Conservation (phyloP, 1,139 yeast genomes). For the Schizosaccharomyces versatilis region DNA sequence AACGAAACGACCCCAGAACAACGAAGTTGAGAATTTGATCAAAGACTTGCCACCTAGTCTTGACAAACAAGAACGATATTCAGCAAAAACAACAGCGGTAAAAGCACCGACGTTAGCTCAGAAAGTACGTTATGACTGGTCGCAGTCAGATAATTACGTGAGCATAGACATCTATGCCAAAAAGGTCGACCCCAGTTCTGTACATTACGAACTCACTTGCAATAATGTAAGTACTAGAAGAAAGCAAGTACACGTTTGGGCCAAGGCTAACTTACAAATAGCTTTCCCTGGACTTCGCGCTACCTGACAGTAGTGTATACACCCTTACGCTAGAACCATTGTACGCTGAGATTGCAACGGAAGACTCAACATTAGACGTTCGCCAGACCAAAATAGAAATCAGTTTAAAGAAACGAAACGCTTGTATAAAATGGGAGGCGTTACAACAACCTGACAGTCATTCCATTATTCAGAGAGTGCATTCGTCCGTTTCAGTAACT, state of each 20-base stretch:
- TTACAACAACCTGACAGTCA: constrained; percentile 14
- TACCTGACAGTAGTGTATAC: constrained; percentile 27
- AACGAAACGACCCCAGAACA: neutral
- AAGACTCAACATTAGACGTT: constrained; percentile 28
- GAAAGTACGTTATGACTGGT: constrained; percentile 56
- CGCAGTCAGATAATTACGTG: constrained; percentile 36
- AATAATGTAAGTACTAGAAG: constrained; percentile 2
- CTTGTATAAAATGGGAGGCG: constrained; percentile 26
- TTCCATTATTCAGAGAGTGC: constrained; percentile 8
- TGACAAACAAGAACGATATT: too few relatives aligned
- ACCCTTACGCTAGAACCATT: constrained; percentile 31
- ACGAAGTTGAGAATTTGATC: constrained; percentile 12
- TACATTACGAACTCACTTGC: constrained; percentile 6
- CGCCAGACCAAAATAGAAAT: constrained; percentile 62
- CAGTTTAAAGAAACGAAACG: constrained; percentile 22
- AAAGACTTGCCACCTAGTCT: constrained; percentile 4
- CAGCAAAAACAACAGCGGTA: neutral
- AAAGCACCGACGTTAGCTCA: constrained; percentile 9
- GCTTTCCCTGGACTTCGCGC: constrained; percentile 25
- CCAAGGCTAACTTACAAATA: neutral
- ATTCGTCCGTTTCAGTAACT: too few relatives aligned
- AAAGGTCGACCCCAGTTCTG: constrained; percentile 28
- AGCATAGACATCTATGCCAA: constrained; percentile 56
- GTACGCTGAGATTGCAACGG: constrained; percentile 29
- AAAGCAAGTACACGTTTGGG: neutral